Percentiles rank a stretch among this genome's conserved stretches.
phyloP scores from a whole-genome alignment of 257 asterid species.

The Solanum piurae region DNA sequence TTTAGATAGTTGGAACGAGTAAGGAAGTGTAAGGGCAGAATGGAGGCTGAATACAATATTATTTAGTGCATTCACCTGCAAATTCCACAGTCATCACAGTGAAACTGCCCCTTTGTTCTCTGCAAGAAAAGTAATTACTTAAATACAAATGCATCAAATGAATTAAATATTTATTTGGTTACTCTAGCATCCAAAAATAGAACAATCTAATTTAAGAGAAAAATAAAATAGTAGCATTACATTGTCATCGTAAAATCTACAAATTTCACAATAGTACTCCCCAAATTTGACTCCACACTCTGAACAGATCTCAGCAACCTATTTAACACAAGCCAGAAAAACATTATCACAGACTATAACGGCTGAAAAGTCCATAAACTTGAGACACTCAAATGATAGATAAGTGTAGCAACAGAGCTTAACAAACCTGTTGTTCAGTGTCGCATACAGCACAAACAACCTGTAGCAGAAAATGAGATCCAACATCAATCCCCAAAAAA shows the following conservation, averaged over 20 bases:
- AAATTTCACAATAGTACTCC: conserved; percentile 70
- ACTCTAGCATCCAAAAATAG: not conserved
- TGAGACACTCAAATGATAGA: not conserved
- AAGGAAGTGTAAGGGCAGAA: not conserved
- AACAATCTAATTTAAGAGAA: not conserved
- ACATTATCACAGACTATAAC: not conserved
- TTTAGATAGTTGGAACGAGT: not conserved
- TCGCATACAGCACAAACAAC: conserved; percentile 30
- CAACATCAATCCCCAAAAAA: not conserved
- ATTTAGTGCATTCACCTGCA: conserved; percentile 54
- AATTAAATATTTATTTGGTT: not conserved
- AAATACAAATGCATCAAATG: not conserved
- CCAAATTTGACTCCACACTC: conserved; percentile 81
- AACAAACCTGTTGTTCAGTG: conserved; percentile 27
- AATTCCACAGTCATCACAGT: conserved; percentile 86
- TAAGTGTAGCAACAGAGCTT: not conserved
- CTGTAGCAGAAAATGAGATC: not conserved
- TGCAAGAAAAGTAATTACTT: conserved; percentile 22
- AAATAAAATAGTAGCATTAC: conserved; percentile 27
- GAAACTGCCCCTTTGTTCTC: conserved; percentile 64
- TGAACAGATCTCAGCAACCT: conserved; percentile 59
- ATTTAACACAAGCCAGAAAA: not conserved
- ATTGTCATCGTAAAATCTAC: conserved; percentile 80
- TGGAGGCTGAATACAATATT: not conserved
- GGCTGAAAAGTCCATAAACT: not conserved